Evolutionary conservation across 2,329 filamentous ascomycete species (phyloP).

Genomic region (Claviceps pazoutovae): DNA sequence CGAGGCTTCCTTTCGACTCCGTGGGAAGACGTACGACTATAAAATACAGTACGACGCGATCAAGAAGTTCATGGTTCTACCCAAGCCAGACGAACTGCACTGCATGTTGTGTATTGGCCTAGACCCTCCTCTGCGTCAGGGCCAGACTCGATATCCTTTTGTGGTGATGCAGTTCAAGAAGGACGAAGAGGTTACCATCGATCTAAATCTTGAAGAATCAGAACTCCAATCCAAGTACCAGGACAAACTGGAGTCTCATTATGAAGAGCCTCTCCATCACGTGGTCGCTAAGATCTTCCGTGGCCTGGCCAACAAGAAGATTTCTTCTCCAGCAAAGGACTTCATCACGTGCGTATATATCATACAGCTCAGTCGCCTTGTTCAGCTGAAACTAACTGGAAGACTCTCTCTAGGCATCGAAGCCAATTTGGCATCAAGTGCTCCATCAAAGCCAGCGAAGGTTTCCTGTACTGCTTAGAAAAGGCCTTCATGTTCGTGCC

Average conservation of each 20-base stretch:
- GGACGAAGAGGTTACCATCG: constrained; percentile 91
- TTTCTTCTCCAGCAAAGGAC: constrained; percentile 85
- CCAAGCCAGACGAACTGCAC: constrained; percentile 96
- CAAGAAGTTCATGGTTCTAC: constrained; percentile 97
- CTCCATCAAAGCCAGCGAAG: constrained; percentile 99
- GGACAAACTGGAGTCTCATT: constrained; percentile 75
- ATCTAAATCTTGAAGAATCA: constrained; percentile 90
- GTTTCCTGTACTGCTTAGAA: constrained; percentile 90
- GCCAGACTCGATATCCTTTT: constrained; percentile 95
- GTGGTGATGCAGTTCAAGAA: constrained; percentile 98
- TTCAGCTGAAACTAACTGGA: neutral
- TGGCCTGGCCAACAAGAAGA: constrained; percentile 86
- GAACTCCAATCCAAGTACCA: constrained; percentile 74
- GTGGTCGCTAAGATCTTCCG: constrained; percentile 94
- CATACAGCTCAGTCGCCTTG: too few species aligned
- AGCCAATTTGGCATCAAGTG: constrained; percentile 94
- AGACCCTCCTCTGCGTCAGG: constrained; percentile 88
- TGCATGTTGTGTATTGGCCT: constrained; percentile 89
- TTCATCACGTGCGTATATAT: constrained; percentile 54
- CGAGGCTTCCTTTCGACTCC: constrained; percentile 89
- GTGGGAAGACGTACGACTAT: constrained; percentile 99
- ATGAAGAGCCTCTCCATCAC: constrained; percentile 85
- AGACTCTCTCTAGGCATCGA: constrained; percentile 49
- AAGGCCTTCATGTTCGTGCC: constrained; percentile 99
- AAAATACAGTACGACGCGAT: constrained; percentile 97